A percentile compares a stretch with the other conserved stretches of the same genome.
phyloP scores from a whole-genome alignment of 2,329 filamentous ascomycete species.

The Claviceps paspali region DNA sequence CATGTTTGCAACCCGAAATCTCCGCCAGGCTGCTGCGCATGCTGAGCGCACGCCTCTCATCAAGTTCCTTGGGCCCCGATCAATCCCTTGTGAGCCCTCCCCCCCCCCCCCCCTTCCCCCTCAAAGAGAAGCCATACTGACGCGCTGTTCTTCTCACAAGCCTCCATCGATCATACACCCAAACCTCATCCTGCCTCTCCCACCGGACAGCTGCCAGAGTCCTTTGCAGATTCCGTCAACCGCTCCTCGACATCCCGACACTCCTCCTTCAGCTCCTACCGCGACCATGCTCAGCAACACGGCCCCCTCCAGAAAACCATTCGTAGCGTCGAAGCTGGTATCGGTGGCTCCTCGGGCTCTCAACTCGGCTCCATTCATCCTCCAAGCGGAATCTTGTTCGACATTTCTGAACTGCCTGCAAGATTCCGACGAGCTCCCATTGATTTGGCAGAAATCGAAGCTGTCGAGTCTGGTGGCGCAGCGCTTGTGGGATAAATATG shows the following conservation, averaged over 20 bases:
- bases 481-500: constrained; percentile 29
- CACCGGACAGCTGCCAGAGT: constrained; percentile 43
- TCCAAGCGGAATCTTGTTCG: constrained; percentile 64
- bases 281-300: constrained; percentile 63
- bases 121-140: constrained; percentile 9
- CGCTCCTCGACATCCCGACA: constrained; percentile 24
- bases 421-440: constrained; percentile 68
- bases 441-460: constrained; percentile 78
- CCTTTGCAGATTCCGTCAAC: constrained; percentile 25
- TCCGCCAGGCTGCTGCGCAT: constrained; percentile 43
- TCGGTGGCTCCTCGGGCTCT: constrained; percentile 50
- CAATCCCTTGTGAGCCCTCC: constrained; percentile 32
- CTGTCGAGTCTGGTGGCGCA: constrained; percentile 85
- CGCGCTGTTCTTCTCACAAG: constrained; percentile 23
- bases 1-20: constrained; percentile 41
- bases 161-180: constrained; percentile 56
- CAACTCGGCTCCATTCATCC: constrained; percentile 59
- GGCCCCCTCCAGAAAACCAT: constrained; percentile 53
- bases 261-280: constrained; percentile 59
- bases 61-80: constrained; percentile 45
- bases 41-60: constrained; percentile 47
- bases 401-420: constrained; percentile 71
- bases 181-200: constrained; percentile 60
- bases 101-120: not conserved
- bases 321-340: constrained; percentile 21